Conservation (phyloP, 2,329 filamentous ascomycete genomes). For the Paracorniculantispora psalliotae region DNA sequence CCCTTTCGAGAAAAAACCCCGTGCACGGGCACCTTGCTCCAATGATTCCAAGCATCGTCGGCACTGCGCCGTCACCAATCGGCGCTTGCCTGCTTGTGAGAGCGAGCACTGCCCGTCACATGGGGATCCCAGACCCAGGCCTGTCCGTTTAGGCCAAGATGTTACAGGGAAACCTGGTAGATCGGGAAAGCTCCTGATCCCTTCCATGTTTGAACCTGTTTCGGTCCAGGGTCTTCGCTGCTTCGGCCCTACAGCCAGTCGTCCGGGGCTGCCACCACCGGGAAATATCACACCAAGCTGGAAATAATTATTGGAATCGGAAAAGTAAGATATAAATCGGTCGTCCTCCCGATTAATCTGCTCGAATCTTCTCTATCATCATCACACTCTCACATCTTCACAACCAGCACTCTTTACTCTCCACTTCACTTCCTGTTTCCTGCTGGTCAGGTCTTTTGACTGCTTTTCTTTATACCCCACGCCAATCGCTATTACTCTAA, state of each 20-base stretch:
- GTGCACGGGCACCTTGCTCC: too few relatives aligned
- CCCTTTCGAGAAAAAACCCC: too few relatives aligned
- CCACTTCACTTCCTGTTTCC: not conserved
- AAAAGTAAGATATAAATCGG: slow-evolving; percentile 6
- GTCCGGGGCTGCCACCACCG: not conserved
- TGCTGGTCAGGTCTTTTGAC: slow-evolving; percentile 13
- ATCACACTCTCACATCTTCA: slow-evolving; percentile 7
- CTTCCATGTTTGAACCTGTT: slow-evolving; percentile 11
- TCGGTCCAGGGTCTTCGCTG: slow-evolving; percentile 1
- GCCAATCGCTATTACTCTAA: not conserved
- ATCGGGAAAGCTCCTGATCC: slow-evolving; percentile 10
- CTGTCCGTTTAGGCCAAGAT: too few relatives aligned
- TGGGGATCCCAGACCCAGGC: too few relatives aligned
- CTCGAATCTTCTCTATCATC: slow-evolving; percentile 14
- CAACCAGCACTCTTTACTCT: slow-evolving; percentile 5
- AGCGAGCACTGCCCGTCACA: too few relatives aligned
- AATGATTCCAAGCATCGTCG: too few relatives aligned
- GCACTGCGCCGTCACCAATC: too few relatives aligned
- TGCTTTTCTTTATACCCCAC: not conserved
- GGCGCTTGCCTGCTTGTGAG: too few relatives aligned
- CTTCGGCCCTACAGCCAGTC: not conserved
- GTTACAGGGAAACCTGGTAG: not conserved
- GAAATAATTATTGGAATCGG: not conserved
- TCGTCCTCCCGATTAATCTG: not conserved
- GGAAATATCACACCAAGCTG: not conserved